Evolutionary conservation across 2,329 filamentous ascomycete species (phyloP), one percentile per base, ranked within the genome.

Genomic region (Calonectria ilicicola): DNA sequence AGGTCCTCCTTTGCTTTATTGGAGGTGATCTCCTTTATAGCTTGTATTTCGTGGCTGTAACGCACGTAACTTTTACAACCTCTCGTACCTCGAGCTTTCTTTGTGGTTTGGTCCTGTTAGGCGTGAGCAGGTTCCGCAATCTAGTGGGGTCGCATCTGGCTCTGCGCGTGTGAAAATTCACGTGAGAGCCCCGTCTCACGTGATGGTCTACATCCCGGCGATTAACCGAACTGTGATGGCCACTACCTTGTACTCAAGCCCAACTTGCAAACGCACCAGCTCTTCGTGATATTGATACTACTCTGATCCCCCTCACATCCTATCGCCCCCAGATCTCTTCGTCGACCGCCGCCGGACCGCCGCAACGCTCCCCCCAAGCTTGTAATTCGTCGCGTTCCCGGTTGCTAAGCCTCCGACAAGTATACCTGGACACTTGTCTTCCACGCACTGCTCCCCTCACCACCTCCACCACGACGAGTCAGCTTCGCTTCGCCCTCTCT

Each of bases 231-330:
- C 69, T 77, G 76, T 75, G 72, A 74, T 77, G 76, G 78, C 77
- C 81, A 75, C 81, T 79, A 77, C 81, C 80, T 81, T 81, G 21
- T 23, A 47, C n/a, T 47, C 44, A 47, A 47, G 44, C 79, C 80
- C 73, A 80, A 82, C 76, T 69, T 76, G 73, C 75, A 76, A 77
- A 79, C 75, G 75, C 70, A 74, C 74, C 69, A 74, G 73, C 75
- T 75, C 76, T 77, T 81, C 77, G 77, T 79, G 75, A 78, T 78
- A 80, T 80, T 72, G 68, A 76, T 79, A 80, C 74, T 77, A 79
- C 74, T 74, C 77, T 75, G 74, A 74, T 76, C 75, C 47, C 62
- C 69, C 78, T 76, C 79, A 76, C 79, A 62, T 65, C 72, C 71
- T 70, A 69, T 44, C 56, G 70, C 68, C 49, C 58, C 65, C 69